Evolutionary conservation across 495 filamentous ascomycete genomes (phyloP), one percentile per base, ranked within the genome.

Genomic region (Neurospora sp.): DNA sequence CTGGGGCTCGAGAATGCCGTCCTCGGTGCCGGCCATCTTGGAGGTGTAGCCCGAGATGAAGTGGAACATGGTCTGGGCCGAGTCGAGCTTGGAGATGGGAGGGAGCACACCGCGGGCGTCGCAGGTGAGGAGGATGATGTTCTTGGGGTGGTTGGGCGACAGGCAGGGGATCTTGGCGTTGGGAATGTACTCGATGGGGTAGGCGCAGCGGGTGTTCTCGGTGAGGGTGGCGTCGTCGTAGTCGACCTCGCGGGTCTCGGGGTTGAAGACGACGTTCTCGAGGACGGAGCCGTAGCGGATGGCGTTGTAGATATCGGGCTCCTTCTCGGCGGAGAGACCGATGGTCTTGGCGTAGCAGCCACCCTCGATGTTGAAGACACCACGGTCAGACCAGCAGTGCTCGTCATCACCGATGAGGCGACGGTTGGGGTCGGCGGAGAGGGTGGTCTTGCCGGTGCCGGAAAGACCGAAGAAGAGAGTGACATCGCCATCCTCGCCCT

Each of bases 21-120:
- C 92, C 85, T 99, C 96, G 68, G 96, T 99, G 79, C 96, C 96
- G 74, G 95, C 96, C 96, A 99, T 98, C 91, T 99, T 99, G 78
- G 96, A 98, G 71, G 96, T 99, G 88, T 99, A 99, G 79, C 96
- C 96, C 22, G 92, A 96, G 83, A 99, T 99, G 89, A 99, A 99
- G 89, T 99, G 96, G 89, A 98, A 99, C 94, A 99, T 98, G 80
- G 93, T 97, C 85, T 99, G 96, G 78, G 94, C 92, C 77, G 91
- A 89, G 86, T 91, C 91, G 80, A 99, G 91, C 88, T 98, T 99
- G 77, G 94, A 97, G 85, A 99, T 98, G 48, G 96, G 96, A 53
- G 96, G 96, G 39, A 99, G 91, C 10, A 98, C 96, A 85, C 96
- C 96, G 76, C 96, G 92, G 73, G 96, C 96, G 82, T 99, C 96